Evolutionary conservation across 805 yeast species (phyloP), one percentile per base, ranked within the genome.

Genomic region (Saccharomycopsis sp.): DNA sequence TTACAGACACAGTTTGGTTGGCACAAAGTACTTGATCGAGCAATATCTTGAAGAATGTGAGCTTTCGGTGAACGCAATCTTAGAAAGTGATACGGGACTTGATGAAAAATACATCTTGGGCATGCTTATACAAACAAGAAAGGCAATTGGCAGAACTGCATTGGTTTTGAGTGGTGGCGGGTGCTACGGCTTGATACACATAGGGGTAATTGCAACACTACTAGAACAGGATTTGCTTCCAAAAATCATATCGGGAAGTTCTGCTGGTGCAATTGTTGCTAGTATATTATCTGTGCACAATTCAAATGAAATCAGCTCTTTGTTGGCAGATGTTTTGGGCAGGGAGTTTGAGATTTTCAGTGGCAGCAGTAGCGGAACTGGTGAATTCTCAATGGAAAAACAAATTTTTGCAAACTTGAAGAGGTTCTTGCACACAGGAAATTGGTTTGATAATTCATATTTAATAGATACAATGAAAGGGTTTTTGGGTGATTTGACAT

Each of bases 141-240:
- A 83, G 57, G 86, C 88, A 53, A 84, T 84, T 38, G 99, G 99
- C 0, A 69, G 96, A 41, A 88, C 97, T 0, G 98, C 97, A 0
- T 64, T 92, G 20, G 86, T 94, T n/a, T 68, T 92, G 40, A 80
- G 94, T 36, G 99, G 99, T 1, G 99, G 99, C 2, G 87, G 95
- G 2, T 83, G 95, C 4, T 83, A 89, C 63, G 98, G 97, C 0
- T 62, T 89, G 38, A 77, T 88, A 47, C 97, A 89, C 50, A 82
- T 87, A 43, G 99, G 99, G 1, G 96, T 92, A 0, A 62, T 89
- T 34, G 76, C 85, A 4, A 82, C 92, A 2, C 66, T 92, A 22
- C 61, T 80, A 30, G 92, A 85, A 50, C 69, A 73, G 38, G 77
- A 80, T 40, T 63, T 87, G 17, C 63, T 89, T 18, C 99, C 99